Conservation (phyloP, 2,329 filamentous ascomycete genomes). For the Aspergillus sp. region DNA sequence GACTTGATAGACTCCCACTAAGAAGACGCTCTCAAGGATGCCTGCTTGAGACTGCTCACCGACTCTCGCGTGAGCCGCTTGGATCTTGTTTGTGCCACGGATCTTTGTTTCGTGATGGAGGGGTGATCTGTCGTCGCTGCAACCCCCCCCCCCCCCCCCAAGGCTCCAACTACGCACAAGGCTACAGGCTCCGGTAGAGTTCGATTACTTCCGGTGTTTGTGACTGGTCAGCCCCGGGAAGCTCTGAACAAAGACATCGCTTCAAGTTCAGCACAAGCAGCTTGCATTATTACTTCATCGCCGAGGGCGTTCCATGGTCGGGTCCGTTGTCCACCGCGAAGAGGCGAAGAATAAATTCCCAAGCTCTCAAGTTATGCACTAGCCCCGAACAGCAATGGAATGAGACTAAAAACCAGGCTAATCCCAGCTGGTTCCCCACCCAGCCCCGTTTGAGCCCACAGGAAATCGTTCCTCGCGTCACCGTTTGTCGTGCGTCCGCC, state of each 20-base stretch:
- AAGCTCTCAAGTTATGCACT: neutral
- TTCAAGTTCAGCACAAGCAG: neutral
- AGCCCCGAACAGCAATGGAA: constrained; percentile 7
- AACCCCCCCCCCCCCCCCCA: too few species aligned
- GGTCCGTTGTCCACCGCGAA: constrained; percentile 1
- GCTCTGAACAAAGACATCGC: neutral
- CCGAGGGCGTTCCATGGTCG: constrained; percentile 15
- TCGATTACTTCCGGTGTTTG: neutral
- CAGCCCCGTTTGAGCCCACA: constrained; percentile 9
- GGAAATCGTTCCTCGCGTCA: constrained; percentile 23
- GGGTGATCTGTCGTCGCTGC: neutral
- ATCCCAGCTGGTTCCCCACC: neutral
- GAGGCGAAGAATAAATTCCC: constrained; percentile 1
- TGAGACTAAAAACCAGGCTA: constrained; percentile 14
- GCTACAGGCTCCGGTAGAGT: neutral
- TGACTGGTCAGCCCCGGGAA: neutral
- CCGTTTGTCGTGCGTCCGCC: constrained; percentile 17
- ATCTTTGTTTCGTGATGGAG: neutral
- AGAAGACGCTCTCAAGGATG: neutral
- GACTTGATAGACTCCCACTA: neutral
- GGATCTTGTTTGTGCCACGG: neutral
- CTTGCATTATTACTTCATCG: constrained; percentile 11
- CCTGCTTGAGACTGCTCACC: neutral
- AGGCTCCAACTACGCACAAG: neutral
- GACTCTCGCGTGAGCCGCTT: neutral